Conservation (phyloP, 1,139 yeast genomes). For the Yamadazyma aaseri region DNA sequence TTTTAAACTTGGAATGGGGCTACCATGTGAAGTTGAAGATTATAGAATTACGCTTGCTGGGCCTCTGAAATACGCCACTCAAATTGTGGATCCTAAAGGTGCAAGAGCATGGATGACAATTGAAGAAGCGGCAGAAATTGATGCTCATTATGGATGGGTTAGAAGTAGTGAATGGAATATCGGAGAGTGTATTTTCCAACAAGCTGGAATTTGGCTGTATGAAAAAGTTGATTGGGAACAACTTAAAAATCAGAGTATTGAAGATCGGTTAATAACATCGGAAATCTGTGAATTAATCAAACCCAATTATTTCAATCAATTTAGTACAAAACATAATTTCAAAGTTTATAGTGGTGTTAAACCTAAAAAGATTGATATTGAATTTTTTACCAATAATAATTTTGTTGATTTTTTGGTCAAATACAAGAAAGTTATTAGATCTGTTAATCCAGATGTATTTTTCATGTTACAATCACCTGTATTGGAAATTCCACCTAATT, state of each 20-base stretch:
- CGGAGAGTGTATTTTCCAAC: conserved; percentile 78
- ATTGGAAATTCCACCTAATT: conserved; percentile 70
- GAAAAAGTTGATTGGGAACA: conserved; percentile 23
- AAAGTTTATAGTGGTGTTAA: conserved; percentile 20
- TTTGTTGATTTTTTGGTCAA: conserved; percentile 58
- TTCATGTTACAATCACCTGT: conserved; percentile 83
- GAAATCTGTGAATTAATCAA: conserved; percentile 24
- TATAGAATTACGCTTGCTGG: conserved; percentile 72
- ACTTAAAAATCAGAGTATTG: conserved; percentile 19
- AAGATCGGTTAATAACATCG: conserved; percentile 35
- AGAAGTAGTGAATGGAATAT: conserved; percentile 64
- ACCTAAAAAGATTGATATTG: conserved; percentile 44
- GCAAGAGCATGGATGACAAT: conserved; percentile 63
- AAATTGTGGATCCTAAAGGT: conserved; percentile 65
- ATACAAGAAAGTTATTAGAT: conserved; percentile 51
- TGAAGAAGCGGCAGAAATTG: conserved; percentile 40
- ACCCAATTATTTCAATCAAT: conserved; percentile 35
- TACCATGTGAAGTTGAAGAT: conserved; percentile 59
- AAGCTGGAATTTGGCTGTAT: conserved; percentile 73
- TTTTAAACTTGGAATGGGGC: conserved; percentile 70
- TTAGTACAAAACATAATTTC: conserved; percentile 21
- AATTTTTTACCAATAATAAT: conserved; percentile 60
- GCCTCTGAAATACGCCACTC: conserved; percentile 61
- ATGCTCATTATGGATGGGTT: conserved; percentile 65
- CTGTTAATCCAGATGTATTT: conserved; percentile 44